A percentile compares a stretch with the other conserved stretches of the same genome.
Evolutionary conservation across 768 basidiomycete species (phyloP).

Genomic region (Leccinum variicolor): DNA sequence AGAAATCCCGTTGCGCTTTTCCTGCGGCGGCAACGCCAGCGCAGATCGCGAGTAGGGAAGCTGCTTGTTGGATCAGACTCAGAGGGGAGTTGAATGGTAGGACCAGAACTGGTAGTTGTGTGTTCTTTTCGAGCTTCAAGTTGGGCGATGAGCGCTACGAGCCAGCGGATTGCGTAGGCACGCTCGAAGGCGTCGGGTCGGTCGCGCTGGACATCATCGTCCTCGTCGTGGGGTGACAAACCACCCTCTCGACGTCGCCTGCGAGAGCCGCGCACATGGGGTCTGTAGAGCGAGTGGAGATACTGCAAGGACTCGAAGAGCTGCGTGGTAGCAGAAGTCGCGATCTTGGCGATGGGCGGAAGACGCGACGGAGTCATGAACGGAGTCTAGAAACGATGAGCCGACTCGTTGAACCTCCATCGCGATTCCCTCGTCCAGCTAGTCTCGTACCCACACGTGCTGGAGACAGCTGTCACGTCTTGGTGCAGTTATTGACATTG

Average conservation of each 20-base stretch:
- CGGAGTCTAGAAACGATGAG: background rate
- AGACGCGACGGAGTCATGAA: constrained; percentile 29
- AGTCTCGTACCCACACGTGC: no score
- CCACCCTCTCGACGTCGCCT: constrained; percentile 26
- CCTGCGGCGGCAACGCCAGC: constrained; percentile 66
- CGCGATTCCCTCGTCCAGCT: no score
- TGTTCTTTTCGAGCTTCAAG: constrained; percentile 19
- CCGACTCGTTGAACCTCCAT: no score
- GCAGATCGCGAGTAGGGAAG: constrained; percentile 60
- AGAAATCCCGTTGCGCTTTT: constrained; percentile 48
- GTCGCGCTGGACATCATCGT: constrained; percentile 27
- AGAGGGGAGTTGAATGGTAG: background rate
- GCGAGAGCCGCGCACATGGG: constrained; percentile 58
- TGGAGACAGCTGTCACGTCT: no score
- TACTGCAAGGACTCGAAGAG: constrained; percentile 47
- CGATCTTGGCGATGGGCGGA: constrained; percentile 49
- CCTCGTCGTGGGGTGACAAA: background rate
- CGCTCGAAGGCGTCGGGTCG: constrained; percentile 68
- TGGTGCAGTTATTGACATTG: no score
- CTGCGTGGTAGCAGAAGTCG: constrained; percentile 30
- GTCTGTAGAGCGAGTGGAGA: constrained; percentile 54
- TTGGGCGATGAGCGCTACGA: constrained; percentile 58
- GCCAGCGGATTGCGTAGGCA: constrained; percentile 67
- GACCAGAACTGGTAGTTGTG: background rate
- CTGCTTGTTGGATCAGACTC: constrained; percentile 38